Evolutionary conservation across 1,139 yeast species (phyloP).

Genomic region (Cylindricascospora bacillispora): DNA sequence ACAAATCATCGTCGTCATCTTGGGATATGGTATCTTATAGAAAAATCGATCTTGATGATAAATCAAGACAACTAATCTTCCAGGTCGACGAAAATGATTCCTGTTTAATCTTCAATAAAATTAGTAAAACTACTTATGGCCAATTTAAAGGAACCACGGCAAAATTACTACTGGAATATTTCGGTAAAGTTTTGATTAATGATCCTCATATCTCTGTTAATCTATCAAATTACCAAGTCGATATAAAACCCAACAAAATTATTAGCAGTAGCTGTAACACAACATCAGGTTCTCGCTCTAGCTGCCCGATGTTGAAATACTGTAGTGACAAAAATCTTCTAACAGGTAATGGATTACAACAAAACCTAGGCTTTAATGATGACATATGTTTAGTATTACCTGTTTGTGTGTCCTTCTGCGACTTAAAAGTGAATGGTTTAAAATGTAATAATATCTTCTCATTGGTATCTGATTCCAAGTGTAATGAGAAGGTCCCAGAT

Average conservation of each 20-base stretch:
- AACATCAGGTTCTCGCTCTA: background rate
- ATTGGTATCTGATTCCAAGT: slow-evolving; percentile 13
- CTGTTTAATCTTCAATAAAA: slow-evolving; percentile 20
- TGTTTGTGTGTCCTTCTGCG: slow-evolving; percentile 20
- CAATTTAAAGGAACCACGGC: slow-evolving; percentile 23
- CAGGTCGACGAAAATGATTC: slow-evolving; percentile 35
- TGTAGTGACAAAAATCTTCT: too few species aligned
- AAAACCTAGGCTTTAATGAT: too few species aligned
- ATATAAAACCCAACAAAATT: slow-evolving; percentile 5
- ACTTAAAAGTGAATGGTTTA: slow-evolving; percentile 16
- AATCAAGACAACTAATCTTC: slow-evolving; percentile 39
- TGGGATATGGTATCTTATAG: slow-evolving; percentile 31
- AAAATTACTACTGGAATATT: slow-evolving; percentile 14
- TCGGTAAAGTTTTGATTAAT: slow-evolving; percentile 11
- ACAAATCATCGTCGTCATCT: too few species aligned
- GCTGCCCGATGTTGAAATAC: slow-evolving; percentile 1
- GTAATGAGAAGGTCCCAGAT: slow-evolving; percentile 13
- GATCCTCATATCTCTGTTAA: slow-evolving; percentile 6
- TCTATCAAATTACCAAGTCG: slow-evolving; percentile 5
- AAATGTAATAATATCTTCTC: slow-evolving; percentile 13
- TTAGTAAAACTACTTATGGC: slow-evolving; percentile 22
- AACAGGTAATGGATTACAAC: too few species aligned
- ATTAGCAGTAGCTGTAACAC: background rate
- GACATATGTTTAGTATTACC: slow-evolving; percentile 19
- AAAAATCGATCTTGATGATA: slow-evolving; percentile 45